These are phyloP conservation scores for Arabis alpina DNA, from an alignment of 345 rosid species.

Conservation along the genomic window DNA sequence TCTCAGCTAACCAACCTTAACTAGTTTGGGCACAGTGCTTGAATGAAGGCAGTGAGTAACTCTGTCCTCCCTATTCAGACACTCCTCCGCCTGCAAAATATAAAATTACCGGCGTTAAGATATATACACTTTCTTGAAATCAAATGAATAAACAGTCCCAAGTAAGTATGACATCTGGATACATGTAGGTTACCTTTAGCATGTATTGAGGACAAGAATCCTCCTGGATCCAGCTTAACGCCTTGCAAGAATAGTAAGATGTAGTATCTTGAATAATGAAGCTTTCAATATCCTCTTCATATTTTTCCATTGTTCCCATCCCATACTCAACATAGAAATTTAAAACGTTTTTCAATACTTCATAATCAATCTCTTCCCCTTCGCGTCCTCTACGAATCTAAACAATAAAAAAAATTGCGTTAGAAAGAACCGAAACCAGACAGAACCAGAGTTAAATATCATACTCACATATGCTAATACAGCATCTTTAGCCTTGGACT, in stretches of 20 bases:
- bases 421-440: constrained; percentile 5
- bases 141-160: too few species aligned
- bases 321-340: constrained; percentile 70
- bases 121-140: too few species aligned
- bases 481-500: constrained; percentile 56
- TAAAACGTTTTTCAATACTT: constrained; percentile 67
- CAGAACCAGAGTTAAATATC: constrained; percentile 39
- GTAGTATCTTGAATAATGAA: constrained; percentile 60
- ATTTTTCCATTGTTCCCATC: constrained; percentile 45
- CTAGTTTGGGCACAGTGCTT: too few species aligned
- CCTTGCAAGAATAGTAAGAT: constrained; percentile 76
- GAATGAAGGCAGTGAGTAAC: too few species aligned
- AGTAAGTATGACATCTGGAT: too few species aligned
- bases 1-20: too few species aligned
- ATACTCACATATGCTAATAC: constrained; percentile 56
- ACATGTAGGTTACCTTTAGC: constrained; percentile 35
- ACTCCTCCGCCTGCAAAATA: too few species aligned
- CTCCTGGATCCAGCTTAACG: constrained; percentile 71
- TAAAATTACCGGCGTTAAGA: too few species aligned
- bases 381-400: constrained; percentile 71
- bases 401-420: not conserved
- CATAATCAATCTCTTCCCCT: constrained; percentile 74
- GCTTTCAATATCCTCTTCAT: constrained; percentile 72
- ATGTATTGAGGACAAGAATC: constrained; percentile 80
- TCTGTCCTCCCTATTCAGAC: too few species aligned